phyloP scores from a whole-genome alignment of 1,284 basidiomycete species.

The Spongiforma sp. region DNA sequence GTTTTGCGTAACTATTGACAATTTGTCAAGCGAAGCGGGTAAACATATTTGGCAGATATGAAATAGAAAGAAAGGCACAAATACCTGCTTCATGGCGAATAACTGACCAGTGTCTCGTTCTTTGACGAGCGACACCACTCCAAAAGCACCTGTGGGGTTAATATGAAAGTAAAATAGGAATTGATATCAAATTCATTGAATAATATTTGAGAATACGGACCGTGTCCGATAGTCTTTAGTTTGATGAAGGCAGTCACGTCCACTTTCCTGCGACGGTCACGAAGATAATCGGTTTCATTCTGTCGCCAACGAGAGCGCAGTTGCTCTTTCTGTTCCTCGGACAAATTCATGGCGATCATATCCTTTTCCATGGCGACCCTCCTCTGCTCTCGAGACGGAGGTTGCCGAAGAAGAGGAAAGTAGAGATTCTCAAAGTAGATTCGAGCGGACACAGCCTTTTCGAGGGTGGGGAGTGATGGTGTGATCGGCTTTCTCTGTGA shows the following conservation, averaged over 20 bases:
- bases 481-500: conserved; percentile 60
- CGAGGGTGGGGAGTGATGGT: conserved; percentile 89
- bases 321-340: conserved; percentile 71
- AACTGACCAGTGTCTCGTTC: conserved; percentile 82
- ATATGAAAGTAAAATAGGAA: conserved; percentile 30
- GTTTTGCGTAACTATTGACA: conserved; percentile 81
- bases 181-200: conserved; percentile 28
- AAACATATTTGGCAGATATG: conserved; percentile 35
- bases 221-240: conserved; percentile 96
- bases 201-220: conserved; percentile 54
- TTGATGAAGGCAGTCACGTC: conserved; percentile 87
- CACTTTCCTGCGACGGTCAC: conserved; percentile 83
- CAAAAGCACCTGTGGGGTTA: conserved; percentile 80
- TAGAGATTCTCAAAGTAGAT: conserved; percentile 98
- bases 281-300: conserved; percentile 90
- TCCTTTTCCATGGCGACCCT: conserved; percentile 87
- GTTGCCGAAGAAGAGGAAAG: conserved; percentile 86
- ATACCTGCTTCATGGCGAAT: conserved; percentile 96
- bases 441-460: conserved; percentile 90
- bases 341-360: conserved; percentile 76
- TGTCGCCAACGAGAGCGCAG: conserved; percentile 80
- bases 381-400: conserved; percentile 85
- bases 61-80: conserved; percentile 32
- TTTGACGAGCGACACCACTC: conserved; percentile 91
- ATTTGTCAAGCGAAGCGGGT: conserved; percentile 27